Conservation (phyloP, 208 protist species). For the Jaenimonas drosophilae region DNA sequence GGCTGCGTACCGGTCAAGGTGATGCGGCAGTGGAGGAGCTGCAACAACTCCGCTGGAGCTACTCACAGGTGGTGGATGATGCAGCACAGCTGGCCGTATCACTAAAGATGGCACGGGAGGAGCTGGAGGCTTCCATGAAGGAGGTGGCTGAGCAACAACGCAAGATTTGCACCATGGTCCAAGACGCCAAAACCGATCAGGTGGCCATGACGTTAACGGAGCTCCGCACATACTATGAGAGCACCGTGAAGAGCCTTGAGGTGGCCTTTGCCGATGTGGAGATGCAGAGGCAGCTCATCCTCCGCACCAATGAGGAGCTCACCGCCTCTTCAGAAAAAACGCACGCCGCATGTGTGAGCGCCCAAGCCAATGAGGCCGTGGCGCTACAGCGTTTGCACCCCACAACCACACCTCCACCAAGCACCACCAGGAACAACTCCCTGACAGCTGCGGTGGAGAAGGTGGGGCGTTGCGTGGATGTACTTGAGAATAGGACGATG, state of each 20-base stretch:
- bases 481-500: neutral
- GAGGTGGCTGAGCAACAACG: slow-evolving; percentile 9
- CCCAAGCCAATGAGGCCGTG: neutral
- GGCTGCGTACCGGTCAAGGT: slow-evolving; percentile 27
- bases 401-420: neutral
- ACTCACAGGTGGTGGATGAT: slow-evolving; percentile 64
- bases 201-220: slow-evolving; percentile 38
- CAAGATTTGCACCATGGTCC: slow-evolving; percentile 29
- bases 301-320: neutral
- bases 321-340: neutral
- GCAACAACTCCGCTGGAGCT: slow-evolving; percentile 39
- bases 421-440: neutral
- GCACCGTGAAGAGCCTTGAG: slow-evolving; percentile 18
- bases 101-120: slow-evolving; percentile 36
- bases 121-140: slow-evolving; percentile 17
- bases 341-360: neutral
- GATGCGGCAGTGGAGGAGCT: slow-evolving; percentile 25
- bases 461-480: neutral
- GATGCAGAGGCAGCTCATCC: slow-evolving; percentile 10
- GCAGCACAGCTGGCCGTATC: slow-evolving; percentile 55
- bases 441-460: neutral
- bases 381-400: neutral
- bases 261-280: slow-evolving; percentile 18
- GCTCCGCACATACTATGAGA: slow-evolving; percentile 46
- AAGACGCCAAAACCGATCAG: slow-evolving; percentile 43